Evolutionary conservation across 73 alveolate genomes (phyloP).

Genomic region (Paramecium octaurelia): DNA sequence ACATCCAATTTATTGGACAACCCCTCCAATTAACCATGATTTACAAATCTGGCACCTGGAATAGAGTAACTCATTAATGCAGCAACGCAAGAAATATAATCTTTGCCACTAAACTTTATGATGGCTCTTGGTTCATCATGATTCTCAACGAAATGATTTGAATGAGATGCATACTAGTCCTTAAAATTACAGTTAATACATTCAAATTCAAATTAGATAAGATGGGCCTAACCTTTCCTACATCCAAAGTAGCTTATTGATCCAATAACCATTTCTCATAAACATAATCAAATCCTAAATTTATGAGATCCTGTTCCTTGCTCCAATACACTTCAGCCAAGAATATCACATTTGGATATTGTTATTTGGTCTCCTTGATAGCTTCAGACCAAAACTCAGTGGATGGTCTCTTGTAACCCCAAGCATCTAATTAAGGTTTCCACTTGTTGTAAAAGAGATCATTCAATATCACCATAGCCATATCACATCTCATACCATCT

Average conservation of each 20-base stretch:
- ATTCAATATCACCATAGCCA: conserved; percentile 69
- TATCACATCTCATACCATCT: conserved; percentile 73
- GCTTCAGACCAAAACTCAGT: conserved; percentile 66
- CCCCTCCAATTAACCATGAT: conserved; percentile 71
- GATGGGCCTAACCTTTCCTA: background rate
- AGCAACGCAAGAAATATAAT: conserved; percentile 64
- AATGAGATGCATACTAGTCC: conserved; percentile 27
- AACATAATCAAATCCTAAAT: conserved; percentile 66
- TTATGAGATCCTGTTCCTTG: conserved; percentile 45
- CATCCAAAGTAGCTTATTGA: conserved; percentile 33
- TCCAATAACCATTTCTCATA: conserved; percentile 69
- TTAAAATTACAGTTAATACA: background rate
- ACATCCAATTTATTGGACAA: conserved; percentile 68
- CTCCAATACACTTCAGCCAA: conserved; percentile 67
- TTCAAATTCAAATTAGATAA: background rate
- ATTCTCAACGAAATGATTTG: conserved; percentile 69
- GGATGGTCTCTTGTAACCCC: conserved; percentile 59
- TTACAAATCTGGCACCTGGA: conserved; percentile 66
- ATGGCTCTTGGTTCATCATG: conserved; percentile 75
- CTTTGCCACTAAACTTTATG: conserved; percentile 58
- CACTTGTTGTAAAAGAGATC: conserved; percentile 66
- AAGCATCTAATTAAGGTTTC: conserved; percentile 65
- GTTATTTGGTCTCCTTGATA: conserved; percentile 33
- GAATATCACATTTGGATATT: conserved; percentile 59
- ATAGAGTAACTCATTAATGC: conserved; percentile 61